Percentiles rank a stretch among this genome's conserved stretches.
Conservation (phyloP, 495 filamentous ascomycete genomes). For the Immersiella caudata region DNA sequence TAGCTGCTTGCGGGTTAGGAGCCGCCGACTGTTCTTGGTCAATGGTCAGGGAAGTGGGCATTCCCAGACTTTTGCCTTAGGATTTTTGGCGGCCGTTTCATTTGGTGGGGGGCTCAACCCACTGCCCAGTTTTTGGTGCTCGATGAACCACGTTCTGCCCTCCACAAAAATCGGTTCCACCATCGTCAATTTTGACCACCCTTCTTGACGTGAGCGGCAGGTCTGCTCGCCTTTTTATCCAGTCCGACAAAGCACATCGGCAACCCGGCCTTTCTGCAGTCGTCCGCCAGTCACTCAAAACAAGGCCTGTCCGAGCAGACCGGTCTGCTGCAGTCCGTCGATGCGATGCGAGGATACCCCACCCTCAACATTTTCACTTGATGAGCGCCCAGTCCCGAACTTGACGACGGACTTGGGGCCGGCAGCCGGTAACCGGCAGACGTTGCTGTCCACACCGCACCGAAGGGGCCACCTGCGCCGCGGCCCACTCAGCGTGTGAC, state of each 20-base stretch:
- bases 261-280: neutral
- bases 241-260: neutral
- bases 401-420: neutral
- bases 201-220: neutral
- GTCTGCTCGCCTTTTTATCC: neutral
- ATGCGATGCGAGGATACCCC: neutral
- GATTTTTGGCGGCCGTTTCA: neutral
- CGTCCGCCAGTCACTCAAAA: neutral
- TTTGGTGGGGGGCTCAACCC: neutral
- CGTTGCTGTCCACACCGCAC: slow-evolving; percentile 7
- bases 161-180: neutral
- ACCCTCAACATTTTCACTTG: neutral
- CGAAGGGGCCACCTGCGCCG: neutral
- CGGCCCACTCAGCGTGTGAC: neutral
- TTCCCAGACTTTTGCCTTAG: neutral
- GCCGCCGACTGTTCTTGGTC: too few species aligned
- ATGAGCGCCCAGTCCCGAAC: neutral
- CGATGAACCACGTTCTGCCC: neutral
- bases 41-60: neutral
- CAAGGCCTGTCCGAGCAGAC: neutral
- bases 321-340: neutral
- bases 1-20: neutral
- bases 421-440: slow-evolving; percentile 10
- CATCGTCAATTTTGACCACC: neutral
- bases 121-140: too few species aligned